Conservation (phyloP, 2,329 filamentous ascomycete species). For the Lithohypha guttulata region DNA sequence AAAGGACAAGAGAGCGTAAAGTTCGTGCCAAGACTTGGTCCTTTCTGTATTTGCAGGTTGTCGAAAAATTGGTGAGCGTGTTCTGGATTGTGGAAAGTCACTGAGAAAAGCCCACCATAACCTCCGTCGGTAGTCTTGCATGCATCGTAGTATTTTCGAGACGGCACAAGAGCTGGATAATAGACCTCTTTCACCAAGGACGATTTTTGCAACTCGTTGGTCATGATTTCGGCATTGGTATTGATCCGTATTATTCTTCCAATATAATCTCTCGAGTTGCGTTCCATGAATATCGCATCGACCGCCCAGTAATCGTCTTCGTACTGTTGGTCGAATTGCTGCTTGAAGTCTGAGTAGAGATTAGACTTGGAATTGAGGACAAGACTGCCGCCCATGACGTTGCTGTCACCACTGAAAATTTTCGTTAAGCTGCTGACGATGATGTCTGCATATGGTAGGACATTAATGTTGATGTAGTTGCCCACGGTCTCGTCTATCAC, state of each 20-base stretch:
- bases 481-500: slow-evolving; percentile 95
- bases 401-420: slow-evolving; percentile 93
- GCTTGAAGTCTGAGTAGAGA: slow-evolving; percentile 61
- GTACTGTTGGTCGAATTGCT: slow-evolving; percentile 53
- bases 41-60: slow-evolving; percentile 75
- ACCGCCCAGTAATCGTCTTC: slow-evolving; percentile 92
- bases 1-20: slow-evolving; percentile 89
- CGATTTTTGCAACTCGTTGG: slow-evolving; percentile 54
- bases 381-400: slow-evolving; percentile 85
- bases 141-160: slow-evolving; percentile 63
- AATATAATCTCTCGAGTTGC: slow-evolving; percentile 88
- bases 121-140: slow-evolving; percentile 64
- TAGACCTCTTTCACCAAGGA: slow-evolving; percentile 63
- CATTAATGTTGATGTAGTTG: slow-evolving; percentile 91
- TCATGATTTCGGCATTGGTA: slow-evolving; percentile 71
- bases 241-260: slow-evolving; percentile 76
- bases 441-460: slow-evolving; percentile 78
- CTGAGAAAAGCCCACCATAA: slow-evolving; percentile 81
- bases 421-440: slow-evolving; percentile 94
- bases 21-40: slow-evolving; percentile 89
- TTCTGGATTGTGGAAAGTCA: slow-evolving; percentile 60
- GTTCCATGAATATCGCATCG: slow-evolving; percentile 87
- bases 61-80: slow-evolving; percentile 79
- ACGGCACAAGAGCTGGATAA: slow-evolving; percentile 72
- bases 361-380: slow-evolving; percentile 52